Evolutionary conservation across 345 rosid genomes (phyloP).

Genomic region (Iberis pinnata): DNA sequence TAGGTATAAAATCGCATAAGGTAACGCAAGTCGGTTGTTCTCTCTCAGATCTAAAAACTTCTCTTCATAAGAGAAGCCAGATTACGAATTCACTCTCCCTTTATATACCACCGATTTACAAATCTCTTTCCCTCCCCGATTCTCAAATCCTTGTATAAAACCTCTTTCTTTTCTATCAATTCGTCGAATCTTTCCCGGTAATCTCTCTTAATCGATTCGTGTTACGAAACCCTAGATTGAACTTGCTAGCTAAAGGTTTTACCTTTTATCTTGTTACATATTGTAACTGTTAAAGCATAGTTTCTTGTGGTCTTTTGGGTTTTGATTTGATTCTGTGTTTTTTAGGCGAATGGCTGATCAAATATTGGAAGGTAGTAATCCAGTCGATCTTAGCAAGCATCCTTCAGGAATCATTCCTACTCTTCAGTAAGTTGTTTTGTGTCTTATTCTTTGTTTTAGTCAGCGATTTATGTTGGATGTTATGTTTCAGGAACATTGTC

Average conservation of each 20-base stretch:
- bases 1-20: no score
- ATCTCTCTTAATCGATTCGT: neutral
- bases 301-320: neutral
- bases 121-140: neutral
- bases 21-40: no score
- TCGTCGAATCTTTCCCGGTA: neutral
- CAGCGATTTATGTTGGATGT: conserved; percentile 3
- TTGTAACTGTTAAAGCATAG: neutral
- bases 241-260: no score
- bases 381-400: conserved; percentile 84
- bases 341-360: conserved; percentile 64
- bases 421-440: conserved; percentile 64
- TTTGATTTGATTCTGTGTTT: neutral
- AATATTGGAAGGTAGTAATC: conserved; percentile 82
- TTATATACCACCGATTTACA: conserved; percentile 1
- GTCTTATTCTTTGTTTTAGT: neutral
- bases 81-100: neutral
- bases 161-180: neutral
- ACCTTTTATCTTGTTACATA: no score
- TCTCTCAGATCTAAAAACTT: conserved; percentile 28
- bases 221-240: conserved; percentile 23
- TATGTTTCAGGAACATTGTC: conserved; percentile 51
- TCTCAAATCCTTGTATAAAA: conserved; percentile 1
- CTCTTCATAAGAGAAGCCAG: neutral
- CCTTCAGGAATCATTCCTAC: conserved; percentile 97